Conservation (phyloP, 2,329 filamentous ascomycete species). For the Venturia pyrina region DNA sequence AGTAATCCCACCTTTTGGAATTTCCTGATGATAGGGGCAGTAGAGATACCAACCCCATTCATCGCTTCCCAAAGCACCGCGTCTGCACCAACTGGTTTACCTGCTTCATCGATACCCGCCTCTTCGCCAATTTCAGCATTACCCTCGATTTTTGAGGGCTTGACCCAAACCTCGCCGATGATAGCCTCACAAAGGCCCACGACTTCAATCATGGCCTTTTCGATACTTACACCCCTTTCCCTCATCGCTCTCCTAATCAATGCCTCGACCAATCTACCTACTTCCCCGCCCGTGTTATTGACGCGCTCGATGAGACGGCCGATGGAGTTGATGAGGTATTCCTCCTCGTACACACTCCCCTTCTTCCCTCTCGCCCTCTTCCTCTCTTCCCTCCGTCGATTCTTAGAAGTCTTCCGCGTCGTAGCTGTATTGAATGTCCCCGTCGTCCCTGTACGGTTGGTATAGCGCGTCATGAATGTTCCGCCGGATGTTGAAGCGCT, state of each 20-base stretch:
- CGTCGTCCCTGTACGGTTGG: constrained; percentile 55
- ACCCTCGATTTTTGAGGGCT: constrained; percentile 19
- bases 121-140: constrained; percentile 16
- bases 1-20: constrained; percentile 33
- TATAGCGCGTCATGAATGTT: constrained; percentile 91
- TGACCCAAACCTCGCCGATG: constrained; percentile 59
- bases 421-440: constrained; percentile 64
- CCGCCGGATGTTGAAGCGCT: constrained; percentile 65
- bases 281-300: constrained; percentile 61
- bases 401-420: constrained; percentile 75
- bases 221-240: constrained; percentile 71
- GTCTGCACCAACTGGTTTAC: constrained; percentile 31
- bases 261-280: constrained; percentile 63
- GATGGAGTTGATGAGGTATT: constrained; percentile 87
- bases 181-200: constrained; percentile 57
- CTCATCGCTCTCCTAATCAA: constrained; percentile 74
- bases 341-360: constrained; percentile 94
- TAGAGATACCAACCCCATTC: constrained; percentile 24
- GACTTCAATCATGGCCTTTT: constrained; percentile 64
- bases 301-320: constrained; percentile 74
- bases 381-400: constrained; percentile 79
- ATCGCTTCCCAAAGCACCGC: constrained; percentile 37
- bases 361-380: constrained; percentile 93
- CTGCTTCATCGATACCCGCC: constrained; percentile 12
- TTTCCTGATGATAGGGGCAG: constrained; percentile 41